Conservation (phyloP, 371 early-diverging fungal genomes). For the Mucor piriformis region DNA sequence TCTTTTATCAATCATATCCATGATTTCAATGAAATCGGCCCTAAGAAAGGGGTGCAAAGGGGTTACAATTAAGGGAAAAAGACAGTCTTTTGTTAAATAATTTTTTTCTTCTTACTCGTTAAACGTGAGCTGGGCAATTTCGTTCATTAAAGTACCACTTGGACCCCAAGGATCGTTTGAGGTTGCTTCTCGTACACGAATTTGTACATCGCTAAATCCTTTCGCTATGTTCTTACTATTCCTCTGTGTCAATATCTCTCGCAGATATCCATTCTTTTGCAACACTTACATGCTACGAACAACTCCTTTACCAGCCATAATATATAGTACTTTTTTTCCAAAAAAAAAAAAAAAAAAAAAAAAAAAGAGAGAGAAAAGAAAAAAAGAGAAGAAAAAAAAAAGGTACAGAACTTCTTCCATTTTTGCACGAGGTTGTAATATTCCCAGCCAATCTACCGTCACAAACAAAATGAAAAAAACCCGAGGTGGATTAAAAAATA, state of each 20-base stretch:
- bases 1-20: constrained; percentile 95
- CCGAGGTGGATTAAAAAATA: no score
- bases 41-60: constrained; percentile 44
- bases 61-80: neutral
- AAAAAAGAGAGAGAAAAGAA: constrained; percentile 5
- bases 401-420: constrained; percentile 6
- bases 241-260: no score
- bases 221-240: constrained; percentile 93
- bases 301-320: constrained; percentile 53
- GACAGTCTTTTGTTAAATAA: constrained; percentile 1
- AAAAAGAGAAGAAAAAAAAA: constrained; percentile 7
- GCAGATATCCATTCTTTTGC: neutral
- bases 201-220: constrained; percentile 93
- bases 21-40: constrained; percentile 87
- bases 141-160: constrained; percentile 76
- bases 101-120: constrained; percentile 62
- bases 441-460: no score
- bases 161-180: constrained; percentile 90
- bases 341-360: constrained; percentile 1
- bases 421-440: constrained; percentile 14
- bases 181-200: constrained; percentile 91
- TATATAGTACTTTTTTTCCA: no score
- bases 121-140: constrained; percentile 84
- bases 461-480: neutral
- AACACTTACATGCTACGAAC: constrained; percentile 51